Conservation (phyloP, 768 basidiomycete genomes). For the Cyathus striatus region DNA sequence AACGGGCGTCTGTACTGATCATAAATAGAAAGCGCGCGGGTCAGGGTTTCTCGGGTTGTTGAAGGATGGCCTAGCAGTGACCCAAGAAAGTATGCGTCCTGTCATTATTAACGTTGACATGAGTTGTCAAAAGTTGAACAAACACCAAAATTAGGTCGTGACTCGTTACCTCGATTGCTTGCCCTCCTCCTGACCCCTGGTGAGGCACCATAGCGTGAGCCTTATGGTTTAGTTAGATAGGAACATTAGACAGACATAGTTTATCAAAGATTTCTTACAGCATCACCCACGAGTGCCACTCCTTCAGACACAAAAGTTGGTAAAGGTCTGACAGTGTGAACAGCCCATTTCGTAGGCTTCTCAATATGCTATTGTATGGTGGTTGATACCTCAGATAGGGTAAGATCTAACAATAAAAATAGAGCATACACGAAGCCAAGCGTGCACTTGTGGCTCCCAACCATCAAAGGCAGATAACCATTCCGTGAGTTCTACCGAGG, state of each 20-base stretch:
- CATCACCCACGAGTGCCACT: conserved; percentile 17
- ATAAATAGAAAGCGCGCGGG: conserved; percentile 16
- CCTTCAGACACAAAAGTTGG: conserved; percentile 11
- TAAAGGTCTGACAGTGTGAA: conserved; percentile 12
- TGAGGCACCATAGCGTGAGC: conserved; percentile 44
- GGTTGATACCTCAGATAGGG: too few relatives aligned
- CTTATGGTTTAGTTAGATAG: conserved; percentile 6
- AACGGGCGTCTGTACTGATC: conserved; percentile 29
- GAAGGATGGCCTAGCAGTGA: conserved; percentile 31
- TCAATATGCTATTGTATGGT: conserved; percentile 10
- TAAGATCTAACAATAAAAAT: too few relatives aligned
- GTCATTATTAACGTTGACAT: too few relatives aligned
- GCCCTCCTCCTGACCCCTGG: conserved; percentile 44
- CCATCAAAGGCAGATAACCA: conserved; percentile 6
- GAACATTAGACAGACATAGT: background rate
- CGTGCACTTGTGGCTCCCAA: conserved; percentile 11
- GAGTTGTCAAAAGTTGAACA: too few relatives aligned
- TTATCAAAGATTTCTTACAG: conserved; percentile 8
- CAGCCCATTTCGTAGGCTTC: conserved; percentile 13
- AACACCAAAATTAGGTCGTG: too few relatives aligned
- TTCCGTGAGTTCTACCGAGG: conserved; percentile 8
- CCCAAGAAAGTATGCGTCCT: conserved; percentile 40
- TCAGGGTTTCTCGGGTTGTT: conserved; percentile 14
- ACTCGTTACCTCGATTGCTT: conserved; percentile 35
- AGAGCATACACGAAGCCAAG: conserved; percentile 11